Evolutionary conservation across 108 stramenopile genomes (phyloP), one percentile per base, ranked within the genome.

Genomic region (Discostella pseudostelligera): DNA sequence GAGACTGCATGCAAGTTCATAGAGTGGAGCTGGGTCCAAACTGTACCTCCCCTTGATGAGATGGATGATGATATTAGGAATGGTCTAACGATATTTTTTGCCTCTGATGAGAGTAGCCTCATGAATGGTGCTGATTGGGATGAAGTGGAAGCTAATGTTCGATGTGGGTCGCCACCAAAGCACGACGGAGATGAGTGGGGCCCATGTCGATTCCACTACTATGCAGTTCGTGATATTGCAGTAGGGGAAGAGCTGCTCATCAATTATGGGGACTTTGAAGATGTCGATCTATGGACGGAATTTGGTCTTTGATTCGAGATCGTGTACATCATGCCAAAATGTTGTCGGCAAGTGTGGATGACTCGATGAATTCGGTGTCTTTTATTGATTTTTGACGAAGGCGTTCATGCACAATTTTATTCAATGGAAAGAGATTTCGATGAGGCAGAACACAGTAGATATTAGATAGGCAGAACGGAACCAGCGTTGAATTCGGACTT

Each of bases 71-170:
- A 69, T 35, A 64, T 72, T 56, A 54, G 71, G 12, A 59, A 72
- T 54, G 71, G 71, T 25, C 57, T 72, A 35, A 58, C 62, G 28
- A 72, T 72, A 17, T 59, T 72, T 45, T 29, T 55, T 8, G 62
- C 71, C 1, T 72, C 53, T 29, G 71, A 72, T 64, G 71, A 72
- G 20, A 59, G 62, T 39, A 72, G 57, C 57, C 54, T 72, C 12
- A 47, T 72, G 25, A 72, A 72, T 50, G 57, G 37, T 50, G 71
- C 71, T 35, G 71, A 72, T 12, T 72, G 71, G 71, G 37, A 35
- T 36, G 62, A 55, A 8, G 62, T 58, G 43, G 71, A 72, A 9
- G 54, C 71, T 11, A 72, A 72, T 50, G 40, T 58, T 32, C 24
- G 43, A 2, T 66, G 65, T 56, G 65, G 65, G 13, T 32, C n/a